Evolutionary conservation across 2,329 filamentous ascomycete genomes (phyloP), one percentile per base, ranked within the genome.

Genomic region (Colletotrichum sp.): DNA sequence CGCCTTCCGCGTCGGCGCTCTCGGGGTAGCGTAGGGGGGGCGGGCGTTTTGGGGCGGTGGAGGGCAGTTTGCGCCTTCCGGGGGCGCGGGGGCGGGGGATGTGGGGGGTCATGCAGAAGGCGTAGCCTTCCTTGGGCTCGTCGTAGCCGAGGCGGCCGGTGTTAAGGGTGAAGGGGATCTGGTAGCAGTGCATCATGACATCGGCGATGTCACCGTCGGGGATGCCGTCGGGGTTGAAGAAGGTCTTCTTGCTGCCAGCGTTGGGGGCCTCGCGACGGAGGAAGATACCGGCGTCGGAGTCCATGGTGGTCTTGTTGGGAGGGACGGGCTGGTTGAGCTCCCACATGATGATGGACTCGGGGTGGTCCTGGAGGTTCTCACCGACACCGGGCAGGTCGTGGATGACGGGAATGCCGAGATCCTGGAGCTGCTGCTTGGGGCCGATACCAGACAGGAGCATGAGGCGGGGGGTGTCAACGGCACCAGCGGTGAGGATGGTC

Each of bases 101-200:
- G 87, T 98, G 97, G 81, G 95, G 95, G 18, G 95, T 97, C 93
- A 97, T 97, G 91, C 95, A 97, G 89, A 98, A 98, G 68, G 95
- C 95, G 81, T 96, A 94, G 76, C 93, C 94, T 79, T 96, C 92
- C 77, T 90, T 80, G 77, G 90, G 82, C 74, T 85, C 83, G 57
- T 88, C 89, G 82, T 93, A 98, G 79, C 95, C 95, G 13, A 98
- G 90, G 55, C 95, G 93, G 71, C 90, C 87, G 2, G 95, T 98
- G 90, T 98, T 98, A 79, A 96, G 92, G 77, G 93, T 95, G 86
- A 98, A 98, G 70, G 95, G 95, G 79, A 98, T 98, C 86, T 98
- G 96, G 88, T 98, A 98, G 90, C 95, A 98, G 88, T 98, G 95
- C 94, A 97, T 97, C 96, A 98, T 98, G 81, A 98, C 87, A 82